Percentiles rank a stretch among this genome's conserved stretches.
Conservation (phyloP, 306 rosid genomes). For the Quillaja saponaria region DNA sequence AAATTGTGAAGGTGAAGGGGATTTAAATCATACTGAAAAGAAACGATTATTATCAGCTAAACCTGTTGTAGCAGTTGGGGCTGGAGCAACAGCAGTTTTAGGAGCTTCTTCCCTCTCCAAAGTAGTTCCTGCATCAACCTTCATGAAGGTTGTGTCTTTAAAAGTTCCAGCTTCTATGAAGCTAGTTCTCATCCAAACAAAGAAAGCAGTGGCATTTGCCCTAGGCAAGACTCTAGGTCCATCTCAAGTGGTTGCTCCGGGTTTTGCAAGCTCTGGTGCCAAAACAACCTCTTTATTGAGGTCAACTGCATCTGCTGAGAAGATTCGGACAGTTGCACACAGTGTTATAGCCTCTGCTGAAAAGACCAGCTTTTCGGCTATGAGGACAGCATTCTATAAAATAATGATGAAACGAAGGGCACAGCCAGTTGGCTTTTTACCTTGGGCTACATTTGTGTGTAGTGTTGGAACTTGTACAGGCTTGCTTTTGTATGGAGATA, state of each 20-base stretch:
- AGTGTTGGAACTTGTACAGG: constrained; percentile 71
- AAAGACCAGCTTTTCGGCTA: constrained; percentile 73
- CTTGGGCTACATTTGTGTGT: constrained; percentile 74
- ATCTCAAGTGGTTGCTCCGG: constrained; percentile 58
- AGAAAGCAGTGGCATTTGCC: constrained; percentile 49
- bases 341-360: constrained; percentile 69
- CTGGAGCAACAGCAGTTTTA: constrained; percentile 77
- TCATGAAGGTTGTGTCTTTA: constrained; percentile 54
- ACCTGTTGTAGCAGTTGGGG: constrained; percentile 77
- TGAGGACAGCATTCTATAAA: constrained; percentile 78
- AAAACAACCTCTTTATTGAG: constrained; percentile 59
- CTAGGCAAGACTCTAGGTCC: constrained; percentile 43
- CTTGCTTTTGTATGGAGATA: constrained; percentile 66
- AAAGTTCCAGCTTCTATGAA: constrained; percentile 65
- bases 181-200: constrained; percentile 51
- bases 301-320: constrained; percentile 74
- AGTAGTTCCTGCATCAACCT: constrained; percentile 60
- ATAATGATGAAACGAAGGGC: constrained; percentile 72
- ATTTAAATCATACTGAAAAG: constrained; percentile 40
- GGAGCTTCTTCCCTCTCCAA: constrained; percentile 81
- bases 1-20: constrained; percentile 42
- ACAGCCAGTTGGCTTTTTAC: constrained; percentile 55
- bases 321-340: constrained; percentile 68
- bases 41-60: constrained; percentile 50
- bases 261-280: constrained; percentile 58